Percentiles rank a stretch among this genome's conserved stretches.
These are phyloP conservation scores for Arabidopsis lyrata DNA, from an alignment of 441 rosid genomes.

Conservation along the genomic window DNA sequence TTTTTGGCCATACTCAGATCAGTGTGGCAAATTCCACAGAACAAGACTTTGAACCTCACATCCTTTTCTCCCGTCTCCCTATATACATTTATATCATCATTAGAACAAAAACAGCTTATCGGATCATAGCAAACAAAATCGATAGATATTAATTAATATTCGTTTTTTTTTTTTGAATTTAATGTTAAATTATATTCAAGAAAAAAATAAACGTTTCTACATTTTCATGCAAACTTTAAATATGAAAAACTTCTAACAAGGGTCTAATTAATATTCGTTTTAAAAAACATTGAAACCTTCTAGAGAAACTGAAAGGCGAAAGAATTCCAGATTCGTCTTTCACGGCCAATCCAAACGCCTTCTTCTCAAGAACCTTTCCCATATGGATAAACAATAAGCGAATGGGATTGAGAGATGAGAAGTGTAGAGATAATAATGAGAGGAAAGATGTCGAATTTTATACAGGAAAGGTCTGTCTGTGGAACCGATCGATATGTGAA, in stretches of 20 bases:
- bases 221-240: too few species aligned
- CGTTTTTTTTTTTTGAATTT: too few species aligned
- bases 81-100: not conserved
- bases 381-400: constrained; percentile 13
- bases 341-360: constrained; percentile 32
- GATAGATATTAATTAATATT: not conserved
- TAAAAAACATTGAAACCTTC: constrained; percentile 41
- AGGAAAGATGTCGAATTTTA: not conserved
- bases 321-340: constrained; percentile 40
- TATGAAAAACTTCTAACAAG: too few species aligned
- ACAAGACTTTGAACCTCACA: constrained; percentile 49
- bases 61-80: constrained; percentile 55
- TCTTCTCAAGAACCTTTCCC: constrained; percentile 39
- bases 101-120: not conserved
- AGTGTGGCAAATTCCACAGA: constrained; percentile 57
- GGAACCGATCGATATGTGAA: not conserved
- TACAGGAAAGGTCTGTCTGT: not conserved
- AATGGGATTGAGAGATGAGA: not conserved
- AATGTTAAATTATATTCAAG: too few species aligned
- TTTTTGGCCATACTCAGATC: constrained; percentile 50
- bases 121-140: not conserved
- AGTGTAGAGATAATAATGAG: constrained; percentile 7
- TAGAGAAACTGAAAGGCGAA: constrained; percentile 37
- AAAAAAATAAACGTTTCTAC: too few species aligned
- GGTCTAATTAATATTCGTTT: too few species aligned